Evolutionary conservation across 768 basidiomycete species (phyloP).

Genomic region (Crepidotus variabilis): DNA sequence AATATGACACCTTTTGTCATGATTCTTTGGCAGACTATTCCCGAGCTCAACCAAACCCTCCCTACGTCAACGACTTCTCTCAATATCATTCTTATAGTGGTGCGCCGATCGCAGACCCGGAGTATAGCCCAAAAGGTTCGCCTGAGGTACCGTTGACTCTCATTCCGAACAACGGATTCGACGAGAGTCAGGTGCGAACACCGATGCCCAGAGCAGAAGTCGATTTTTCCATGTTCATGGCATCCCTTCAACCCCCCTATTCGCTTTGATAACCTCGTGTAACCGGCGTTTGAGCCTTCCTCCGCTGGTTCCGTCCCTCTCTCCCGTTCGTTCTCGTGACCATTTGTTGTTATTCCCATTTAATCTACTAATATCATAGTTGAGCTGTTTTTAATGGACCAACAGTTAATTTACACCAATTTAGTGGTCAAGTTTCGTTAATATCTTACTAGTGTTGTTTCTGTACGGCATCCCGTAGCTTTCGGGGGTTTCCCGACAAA

Average conservation of each 20-base stretch:
- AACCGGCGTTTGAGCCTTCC: not conserved
- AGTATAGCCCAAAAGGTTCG: not conserved
- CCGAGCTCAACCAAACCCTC: not conserved
- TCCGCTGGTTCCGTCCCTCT: not conserved
- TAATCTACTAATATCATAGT: not conserved
- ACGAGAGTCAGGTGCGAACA: not conserved
- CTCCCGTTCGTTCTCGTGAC: not conserved
- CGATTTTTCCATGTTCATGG: constrained; percentile 6
- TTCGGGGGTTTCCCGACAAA: too few species aligned
- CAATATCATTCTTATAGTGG: constrained; percentile 2
- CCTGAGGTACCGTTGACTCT: not conserved
- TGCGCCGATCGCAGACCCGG: not conserved
- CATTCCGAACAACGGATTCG: not conserved
- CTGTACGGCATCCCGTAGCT: too few species aligned
- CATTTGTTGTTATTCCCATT: not conserved
- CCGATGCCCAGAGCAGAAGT: not conserved
- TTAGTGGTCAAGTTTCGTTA: too few species aligned
- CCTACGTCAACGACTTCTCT: constrained; percentile 2
- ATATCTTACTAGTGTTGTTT: too few species aligned
- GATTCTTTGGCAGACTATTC: not conserved
- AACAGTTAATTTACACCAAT: too few species aligned
- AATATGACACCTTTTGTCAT: not conserved
- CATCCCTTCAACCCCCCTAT: constrained; percentile 4
- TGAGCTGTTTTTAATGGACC: too few species aligned
- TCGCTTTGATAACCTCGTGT: not conserved